Evolutionary conservation across 805 yeast species (phyloP).

Genomic region (Candida silvatica): DNA sequence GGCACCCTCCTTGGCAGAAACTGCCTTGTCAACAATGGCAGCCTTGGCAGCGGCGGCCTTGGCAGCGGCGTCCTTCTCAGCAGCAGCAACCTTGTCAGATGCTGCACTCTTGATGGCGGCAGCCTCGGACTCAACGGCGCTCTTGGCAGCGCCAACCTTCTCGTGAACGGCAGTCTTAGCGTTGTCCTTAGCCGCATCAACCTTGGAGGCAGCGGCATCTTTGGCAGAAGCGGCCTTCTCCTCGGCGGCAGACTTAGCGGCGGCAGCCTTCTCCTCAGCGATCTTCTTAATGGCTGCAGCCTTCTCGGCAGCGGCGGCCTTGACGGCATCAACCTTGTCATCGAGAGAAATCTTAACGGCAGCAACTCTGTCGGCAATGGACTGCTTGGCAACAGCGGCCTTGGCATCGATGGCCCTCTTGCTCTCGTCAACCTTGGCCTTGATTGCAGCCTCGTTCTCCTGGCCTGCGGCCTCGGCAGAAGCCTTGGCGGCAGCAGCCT

Average conservation of each 20-base stretch:
- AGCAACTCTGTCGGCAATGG: not conserved
- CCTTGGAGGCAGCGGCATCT: not conserved
- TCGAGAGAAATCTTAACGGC: not conserved
- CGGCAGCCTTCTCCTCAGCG: not conserved
- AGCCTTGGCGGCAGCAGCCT: too few relatives aligned
- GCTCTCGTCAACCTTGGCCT: too few relatives aligned
- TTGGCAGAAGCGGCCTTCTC: not conserved
- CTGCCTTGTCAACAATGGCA: not conserved
- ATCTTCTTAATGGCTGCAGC: not conserved
- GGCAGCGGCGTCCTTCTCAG: slow-evolving; percentile 1
- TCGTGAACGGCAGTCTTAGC: slow-evolving; percentile 6
- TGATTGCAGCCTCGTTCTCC: too few relatives aligned
- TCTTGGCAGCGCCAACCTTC: slow-evolving; percentile 1
- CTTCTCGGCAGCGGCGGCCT: not conserved
- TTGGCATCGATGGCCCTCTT: too few relatives aligned
- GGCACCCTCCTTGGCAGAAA: not conserved
- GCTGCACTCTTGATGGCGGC: slow-evolving; percentile 1
- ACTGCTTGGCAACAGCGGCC: too few relatives aligned
- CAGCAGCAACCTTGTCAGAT: not conserved
- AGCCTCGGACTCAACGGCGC: not conserved
- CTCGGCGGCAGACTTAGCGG: not conserved
- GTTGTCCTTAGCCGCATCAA: not conserved
- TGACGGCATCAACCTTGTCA: not conserved
- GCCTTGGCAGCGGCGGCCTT: not conserved
- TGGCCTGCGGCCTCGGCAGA: too few relatives aligned